Evolutionary conservation across 208 protist species (phyloP), one percentile per base, ranked within the genome.

Genomic region (Leishmania gerbilli): DNA sequence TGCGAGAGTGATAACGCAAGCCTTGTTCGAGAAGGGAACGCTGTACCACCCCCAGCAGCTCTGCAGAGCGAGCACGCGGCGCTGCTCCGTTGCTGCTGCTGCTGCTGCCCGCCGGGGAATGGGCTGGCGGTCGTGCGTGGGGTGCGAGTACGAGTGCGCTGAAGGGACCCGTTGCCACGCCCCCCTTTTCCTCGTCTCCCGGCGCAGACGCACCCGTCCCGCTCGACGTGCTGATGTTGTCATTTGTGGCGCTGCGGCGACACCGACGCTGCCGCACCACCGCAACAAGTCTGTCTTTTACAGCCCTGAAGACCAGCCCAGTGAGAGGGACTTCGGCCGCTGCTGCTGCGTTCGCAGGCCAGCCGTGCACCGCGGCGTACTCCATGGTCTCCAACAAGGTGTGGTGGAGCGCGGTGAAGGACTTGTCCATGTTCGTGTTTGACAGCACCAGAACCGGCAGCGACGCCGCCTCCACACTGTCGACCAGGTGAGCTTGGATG

Each of bases 391-490:
- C 87, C 69, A 98, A 88, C n/a, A 97, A 84, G 0, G 85, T 81
- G 47, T 74, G 79, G 77, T 98, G 95, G 56, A 97, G 80, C 17
- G 89, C 69, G 19, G 92, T 90, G 19, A 98, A 81, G 40, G 93
- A 96, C 74, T 92, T 88, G 79, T 99, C 97, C 3, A 98, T 84
- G 82, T 96, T 98, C 1, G 95, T 98, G 85, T 98, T 98, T 71
- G 97, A 91, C 40, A 99, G 87, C 60, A 92, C 88, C 62, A 89
- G 87, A 27, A 97, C 85, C 34, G 86, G 77, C 72, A 87, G 45
- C 58, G 79, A 76, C 62, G 82, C 83, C 34, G 89, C 64, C 68
- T 86, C 74, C 45, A 80, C 55, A 34, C 34, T 79, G 67, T 74
- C 37, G 55, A 88, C 62, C 56, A 97, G 82, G 79, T 96, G 80